A percentile compares a stretch with the other conserved stretches of the same genome.
Evolutionary conservation across 768 basidiomycete species (phyloP).

Genomic region (Russula sp.): DNA sequence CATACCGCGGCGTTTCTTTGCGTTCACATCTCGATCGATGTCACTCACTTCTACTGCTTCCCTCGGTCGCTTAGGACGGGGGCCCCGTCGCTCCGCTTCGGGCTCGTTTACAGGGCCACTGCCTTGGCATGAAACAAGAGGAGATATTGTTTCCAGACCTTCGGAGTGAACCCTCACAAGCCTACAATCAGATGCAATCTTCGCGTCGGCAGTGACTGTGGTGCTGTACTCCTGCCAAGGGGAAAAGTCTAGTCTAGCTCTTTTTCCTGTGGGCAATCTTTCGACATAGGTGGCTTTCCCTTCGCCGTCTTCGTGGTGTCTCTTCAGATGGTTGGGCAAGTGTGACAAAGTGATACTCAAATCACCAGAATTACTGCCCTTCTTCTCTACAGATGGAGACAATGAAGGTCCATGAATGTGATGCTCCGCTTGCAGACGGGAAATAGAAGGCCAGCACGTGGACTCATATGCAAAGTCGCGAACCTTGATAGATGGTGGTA

Average conservation of each 20-base stretch:
- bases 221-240: not conserved
- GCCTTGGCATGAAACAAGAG: not conserved
- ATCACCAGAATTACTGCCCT: not conserved
- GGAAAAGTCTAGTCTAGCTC: not conserved
- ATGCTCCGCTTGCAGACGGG: not conserved
- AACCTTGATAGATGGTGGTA: conserved; percentile 20
- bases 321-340: not conserved
- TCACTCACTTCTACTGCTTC: not conserved
- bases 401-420: not conserved
- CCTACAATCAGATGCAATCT: not conserved
- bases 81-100: not conserved
- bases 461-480: conserved; percentile 27
- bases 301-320: not conserved
- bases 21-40: not conserved
- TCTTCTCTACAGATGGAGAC: not conserved
- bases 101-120: not conserved
- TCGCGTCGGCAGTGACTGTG: not conserved
- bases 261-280: not conserved
- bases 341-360: not conserved
- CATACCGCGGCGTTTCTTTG: not conserved
- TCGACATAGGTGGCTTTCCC: not conserved
- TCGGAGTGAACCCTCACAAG: too few relatives aligned
- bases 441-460: conserved; percentile 10
- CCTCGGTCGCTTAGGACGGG: not conserved
- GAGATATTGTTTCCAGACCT: not conserved